Base-by-base conservation (phyloP, 225 moss, liverwort and hornwort species). In the Physcomitrium patens region DNA sequence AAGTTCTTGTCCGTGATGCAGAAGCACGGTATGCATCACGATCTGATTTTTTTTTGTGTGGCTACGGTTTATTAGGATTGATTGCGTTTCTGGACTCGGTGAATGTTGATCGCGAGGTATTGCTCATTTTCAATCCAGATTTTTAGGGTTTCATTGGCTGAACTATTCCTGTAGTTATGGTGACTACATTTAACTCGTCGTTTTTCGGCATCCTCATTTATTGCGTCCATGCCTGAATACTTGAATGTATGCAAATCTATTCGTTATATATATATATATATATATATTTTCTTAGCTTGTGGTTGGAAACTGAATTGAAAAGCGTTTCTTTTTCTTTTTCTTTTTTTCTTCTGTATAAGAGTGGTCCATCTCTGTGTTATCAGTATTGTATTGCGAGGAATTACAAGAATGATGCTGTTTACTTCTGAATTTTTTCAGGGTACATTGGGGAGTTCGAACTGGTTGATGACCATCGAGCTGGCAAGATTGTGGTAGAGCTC, bases 1-100 rank as follows among this genome's bases (percentile, higher is more conserved):
- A 94, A 94, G 79, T 94, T 94, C 37, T 61, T 94, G 46, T 85
- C 86, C 11, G 90, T 94, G n/a, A 94, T 91, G 91, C 91, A 91
- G 64, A 94, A 90, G 83, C 91, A 94, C 42, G 90, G 93, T 93
- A 81, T 2, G 78, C 19, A 31, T 7, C 31, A 37, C 31, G 31
- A 1, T 37, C 31, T 37, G 31, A 37, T 4, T 7, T 37, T 7
- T 37, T 4, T 20, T 66, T 20, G 1, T 37, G 3, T 0, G 23
- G 31, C 4, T 4, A 12, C 37, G 55, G 0, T 24, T 15, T 41
- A 10, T 12, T 2, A 51, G 7, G 12, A 9, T 0, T 64, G 7
- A 0, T 7, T 59, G 8, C 64, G 45, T 44, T 14, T 16, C 37
- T 18, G 5, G 18, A 7, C 23, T 27, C 8, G 19, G 19, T 22